phyloP scores from a whole-genome alignment of 768 basidiomycete species.

The Candolleomyces efflorescens region DNA sequence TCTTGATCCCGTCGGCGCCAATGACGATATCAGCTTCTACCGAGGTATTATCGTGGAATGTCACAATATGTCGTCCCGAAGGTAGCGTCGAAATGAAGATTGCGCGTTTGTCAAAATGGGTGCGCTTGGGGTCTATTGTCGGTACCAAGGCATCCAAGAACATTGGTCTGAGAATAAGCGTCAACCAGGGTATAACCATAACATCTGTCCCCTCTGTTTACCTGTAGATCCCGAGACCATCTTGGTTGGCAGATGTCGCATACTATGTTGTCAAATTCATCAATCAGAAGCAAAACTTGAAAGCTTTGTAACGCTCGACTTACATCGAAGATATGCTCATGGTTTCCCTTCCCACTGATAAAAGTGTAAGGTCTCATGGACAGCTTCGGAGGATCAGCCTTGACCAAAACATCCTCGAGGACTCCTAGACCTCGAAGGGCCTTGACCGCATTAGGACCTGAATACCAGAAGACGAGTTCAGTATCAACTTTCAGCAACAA shows the following conservation, averaged over 20 bases:
- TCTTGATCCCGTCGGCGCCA: conserved; percentile 53
- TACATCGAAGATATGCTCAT: conserved; percentile 45
- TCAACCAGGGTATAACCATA: neutral
- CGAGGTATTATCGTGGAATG: conserved; percentile 46
- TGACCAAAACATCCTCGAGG: conserved; percentile 36
- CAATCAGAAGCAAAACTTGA: neutral
- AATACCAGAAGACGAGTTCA: neutral
- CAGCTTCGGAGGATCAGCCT: conserved; percentile 28
- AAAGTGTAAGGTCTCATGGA: conserved; percentile 33
- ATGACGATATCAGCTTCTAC: conserved; percentile 46
- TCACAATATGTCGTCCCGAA: conserved; percentile 28
- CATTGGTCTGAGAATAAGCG: conserved; percentile 31
- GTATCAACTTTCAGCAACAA: neutral
- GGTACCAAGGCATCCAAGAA: conserved; percentile 46
- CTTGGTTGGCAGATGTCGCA: conserved; percentile 25
- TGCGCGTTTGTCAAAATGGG: conserved; percentile 51
- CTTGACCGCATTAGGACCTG: conserved; percentile 48
- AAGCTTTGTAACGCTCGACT: conserved; percentile 5
- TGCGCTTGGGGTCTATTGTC: conserved; percentile 34
- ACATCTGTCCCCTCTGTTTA: conserved; percentile 8
- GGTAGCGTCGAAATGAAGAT: conserved; percentile 24
- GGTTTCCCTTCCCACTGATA: conserved; percentile 36
- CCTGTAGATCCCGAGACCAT: conserved; percentile 45
- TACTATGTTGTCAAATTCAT: conserved; percentile 22
- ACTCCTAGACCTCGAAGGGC: conserved; percentile 42